Base-by-base conservation (phyloP, 2,329 filamentous ascomycete genomes). In the Alternaria arbusti region DNA sequence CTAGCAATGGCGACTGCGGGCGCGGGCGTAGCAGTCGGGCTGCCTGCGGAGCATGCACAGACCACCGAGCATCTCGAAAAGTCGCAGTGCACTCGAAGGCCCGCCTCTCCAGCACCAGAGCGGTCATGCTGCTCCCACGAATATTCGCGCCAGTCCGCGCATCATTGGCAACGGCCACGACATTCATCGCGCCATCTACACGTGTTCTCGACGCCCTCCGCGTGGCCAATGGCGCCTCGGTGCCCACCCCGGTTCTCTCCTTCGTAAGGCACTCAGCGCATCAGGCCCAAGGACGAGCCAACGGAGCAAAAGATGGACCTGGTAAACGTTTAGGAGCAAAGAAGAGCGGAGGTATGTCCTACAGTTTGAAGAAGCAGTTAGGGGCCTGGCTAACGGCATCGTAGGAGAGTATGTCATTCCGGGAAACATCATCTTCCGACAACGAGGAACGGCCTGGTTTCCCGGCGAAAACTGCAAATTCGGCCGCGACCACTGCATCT, bases 391-490 rank as follows among this genome's bases (percentile, higher is more conserved):
- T 59, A 26, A 63, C 20, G 17, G 13, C 32, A 44, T 54, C 40
- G 23, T 76, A 94, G 91, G 95, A 79, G 91, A 97, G 84, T 97
- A 91, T 80, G 96, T 99, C 36, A 91, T 97, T 62, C 91, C 94
- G 5, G 96, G 96, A 58, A 98, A 97, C 84, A 99, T 99, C 82
- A 92, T 99, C 82, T 99, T 96, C 88, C 94, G 93, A 79, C 96
- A 99, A 82, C 91, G 95, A 75, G 96, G 96, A 73, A 96, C 96
- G 5, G 88, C 90, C 75, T 99, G 96, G 96, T 95, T 91, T 80
- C 91, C 96, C 1, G 96, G 96, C 74, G 96, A 98, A 80, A 98
- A 99, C 83, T 93, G 92, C 81, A 92, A 90, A 74, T 95, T 98
- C 85, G 96, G 96, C 54, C 91, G 96, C 65, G 94, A 99, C 81